phyloP scores from a whole-genome alignment of 305 asterid genomes.

The Rubia tinctorum region DNA sequence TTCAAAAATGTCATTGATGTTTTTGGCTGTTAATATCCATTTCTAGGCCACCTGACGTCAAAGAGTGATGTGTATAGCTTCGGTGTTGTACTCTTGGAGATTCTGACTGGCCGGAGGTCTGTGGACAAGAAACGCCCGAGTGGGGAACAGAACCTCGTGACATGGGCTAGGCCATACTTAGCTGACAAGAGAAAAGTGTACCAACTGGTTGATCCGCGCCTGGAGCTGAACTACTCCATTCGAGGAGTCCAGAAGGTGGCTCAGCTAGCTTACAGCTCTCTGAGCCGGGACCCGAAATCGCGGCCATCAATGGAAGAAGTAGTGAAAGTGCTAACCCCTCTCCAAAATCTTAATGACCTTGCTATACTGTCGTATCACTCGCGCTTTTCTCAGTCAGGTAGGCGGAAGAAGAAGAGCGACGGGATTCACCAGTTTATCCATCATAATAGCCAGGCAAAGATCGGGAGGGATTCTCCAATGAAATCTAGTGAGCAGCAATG shows the following conservation, averaged over 20 bases:
- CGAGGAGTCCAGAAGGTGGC: slow-evolving; percentile 81
- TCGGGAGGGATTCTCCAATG: slow-evolving; percentile 42
- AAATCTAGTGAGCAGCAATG: slow-evolving; percentile 46
- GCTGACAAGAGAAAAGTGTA: slow-evolving; percentile 79
- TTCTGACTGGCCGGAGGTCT: slow-evolving; percentile 81
- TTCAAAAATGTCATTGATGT: background rate
- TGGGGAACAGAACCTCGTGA: slow-evolving; percentile 87
- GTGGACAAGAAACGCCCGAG: slow-evolving; percentile 91
- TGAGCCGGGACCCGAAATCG: slow-evolving; percentile 72
- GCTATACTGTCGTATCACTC: slow-evolving; percentile 67
- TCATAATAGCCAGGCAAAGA: slow-evolving; percentile 37
- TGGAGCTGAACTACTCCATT: slow-evolving; percentile 74
- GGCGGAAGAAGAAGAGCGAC: slow-evolving; percentile 56
- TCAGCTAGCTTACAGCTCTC: slow-evolving; percentile 63
- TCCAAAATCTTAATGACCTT: slow-evolving; percentile 73
- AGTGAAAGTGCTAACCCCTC: slow-evolving; percentile 59
- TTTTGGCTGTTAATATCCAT: slow-evolving; percentile 11
- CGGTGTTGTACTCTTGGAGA: slow-evolving; percentile 86
- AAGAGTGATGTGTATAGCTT: slow-evolving; percentile 94
- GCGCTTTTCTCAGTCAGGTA: slow-evolving; percentile 55
- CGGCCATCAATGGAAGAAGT: slow-evolving; percentile 92
- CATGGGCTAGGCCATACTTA: slow-evolving; percentile 85
- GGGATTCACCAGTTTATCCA: slow-evolving; percentile 40
- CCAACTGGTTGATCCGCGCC: slow-evolving; percentile 86
- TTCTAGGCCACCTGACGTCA: slow-evolving; percentile 77